phyloP scores from a whole-genome alignment of 805 yeast species.

The Ogataea chonburiensis region DNA sequence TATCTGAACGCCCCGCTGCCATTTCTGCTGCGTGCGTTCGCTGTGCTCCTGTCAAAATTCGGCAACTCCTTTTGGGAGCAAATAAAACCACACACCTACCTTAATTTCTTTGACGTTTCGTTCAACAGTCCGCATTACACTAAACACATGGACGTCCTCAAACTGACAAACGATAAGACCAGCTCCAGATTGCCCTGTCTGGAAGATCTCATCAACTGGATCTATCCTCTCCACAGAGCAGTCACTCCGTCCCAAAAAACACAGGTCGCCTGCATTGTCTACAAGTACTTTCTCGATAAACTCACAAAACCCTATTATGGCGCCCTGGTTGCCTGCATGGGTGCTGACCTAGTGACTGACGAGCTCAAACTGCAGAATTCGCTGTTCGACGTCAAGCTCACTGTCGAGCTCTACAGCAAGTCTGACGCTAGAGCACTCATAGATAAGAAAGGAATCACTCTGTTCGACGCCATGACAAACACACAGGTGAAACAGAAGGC shows the following conservation, averaged over 20 bases:
- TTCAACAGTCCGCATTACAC: conserved; percentile 52
- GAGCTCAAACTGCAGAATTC: conserved; percentile 19
- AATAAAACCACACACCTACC: conserved; percentile 51
- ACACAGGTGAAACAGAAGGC: conserved; percentile 19
- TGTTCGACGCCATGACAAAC: conserved; percentile 27
- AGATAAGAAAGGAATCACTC: conserved; percentile 40
- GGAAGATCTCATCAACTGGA: conserved; percentile 56
- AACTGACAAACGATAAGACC: conserved; percentile 5
- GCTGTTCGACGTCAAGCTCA: conserved; percentile 29
- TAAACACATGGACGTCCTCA: conserved; percentile 32
- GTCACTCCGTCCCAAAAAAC: conserved; percentile 49
- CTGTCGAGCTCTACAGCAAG: conserved; percentile 39
- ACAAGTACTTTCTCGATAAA: conserved; percentile 45
- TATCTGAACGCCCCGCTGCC: conserved; percentile 51
- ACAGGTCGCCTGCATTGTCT: conserved; percentile 51
- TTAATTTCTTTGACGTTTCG: conserved; percentile 58
- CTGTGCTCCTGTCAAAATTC: conserved; percentile 42
- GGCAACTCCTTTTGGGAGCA: conserved; percentile 52
- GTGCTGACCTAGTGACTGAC: conserved; percentile 24
- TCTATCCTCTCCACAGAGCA: conserved; percentile 39
- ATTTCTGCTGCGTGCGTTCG: conserved; percentile 51
- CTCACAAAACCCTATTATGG: conserved; percentile 26
- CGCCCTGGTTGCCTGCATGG: conserved; percentile 25
- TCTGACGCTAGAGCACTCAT: conserved; percentile 50
- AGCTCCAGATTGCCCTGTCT: conserved; percentile 25